Evolutionary conservation across 2,329 filamentous ascomycete species (phyloP), one percentile per base, ranked within the genome.

Genomic region (Drechslera avenae): DNA sequence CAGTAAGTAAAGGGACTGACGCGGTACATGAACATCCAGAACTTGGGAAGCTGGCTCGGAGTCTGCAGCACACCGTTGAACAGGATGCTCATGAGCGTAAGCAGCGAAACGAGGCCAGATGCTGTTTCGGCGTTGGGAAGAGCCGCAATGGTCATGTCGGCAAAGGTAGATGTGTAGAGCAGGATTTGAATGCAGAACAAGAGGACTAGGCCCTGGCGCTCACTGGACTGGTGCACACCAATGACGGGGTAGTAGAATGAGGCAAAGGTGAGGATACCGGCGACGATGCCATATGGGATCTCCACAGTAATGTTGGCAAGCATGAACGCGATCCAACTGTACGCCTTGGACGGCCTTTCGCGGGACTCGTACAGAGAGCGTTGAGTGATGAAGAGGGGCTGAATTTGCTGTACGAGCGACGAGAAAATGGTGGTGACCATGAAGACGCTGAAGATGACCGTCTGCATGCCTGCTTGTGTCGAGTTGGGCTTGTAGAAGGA

Each of bases 1-100:
- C 80, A 84, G 71, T 89, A 90, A 0, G 85, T 88, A 52, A 89
- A 86, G 0, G 86, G 86, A 0, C 81, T 85, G 9, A 84, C 77
- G 19, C 83, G 80, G 71, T 90, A 88, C 87, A 90, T 90, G 75
- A 89, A 90, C 54, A 84, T 84, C 88, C 88, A 91, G 76, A 91
- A 91, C 0, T 83, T 79, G 0, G 88, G 87, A 1, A 91, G 77
- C 0, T 79, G 77, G 3, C 64, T 52, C 0, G 85, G 82, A 0
- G 79, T 71, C 52, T 86, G 83, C 46, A 90, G 74, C 3, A 90
- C 86, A 66, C 86, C 78, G 59, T 77, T 65, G 55, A 69, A 69
- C 5, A 69, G 46, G 13, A 68, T 64, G 70, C 53, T 77, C 68
- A 82, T 80, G n/a, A 79, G 75, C 50, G 75, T 85, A 58, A 90